These are phyloP conservation scores for Lepraria neglecta DNA, from an alignment of 495 filamentous ascomycete genomes.

Conservation along the genomic window DNA sequence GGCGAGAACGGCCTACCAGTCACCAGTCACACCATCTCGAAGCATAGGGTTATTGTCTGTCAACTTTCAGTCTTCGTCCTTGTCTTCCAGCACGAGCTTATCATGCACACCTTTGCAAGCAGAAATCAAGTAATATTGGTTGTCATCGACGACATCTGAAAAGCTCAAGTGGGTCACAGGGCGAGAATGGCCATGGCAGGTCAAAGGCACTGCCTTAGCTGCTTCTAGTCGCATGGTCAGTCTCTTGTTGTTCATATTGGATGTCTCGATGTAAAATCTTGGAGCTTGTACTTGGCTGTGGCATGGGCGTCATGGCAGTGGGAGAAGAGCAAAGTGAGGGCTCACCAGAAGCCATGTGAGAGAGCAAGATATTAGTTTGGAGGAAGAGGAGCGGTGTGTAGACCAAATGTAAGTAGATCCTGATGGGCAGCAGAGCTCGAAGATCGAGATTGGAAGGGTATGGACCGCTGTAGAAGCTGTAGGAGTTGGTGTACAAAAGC, in stretches of 20 bases:
- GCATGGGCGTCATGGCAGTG: background rate
- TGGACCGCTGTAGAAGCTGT: background rate
- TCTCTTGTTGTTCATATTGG: background rate
- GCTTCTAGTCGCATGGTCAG: constrained; percentile 17
- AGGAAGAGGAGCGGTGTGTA: constrained; percentile 9
- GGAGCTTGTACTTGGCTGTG: constrained; percentile 10
- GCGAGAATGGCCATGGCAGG: constrained; percentile 94
- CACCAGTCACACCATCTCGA: constrained; percentile 89
- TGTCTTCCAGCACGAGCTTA: background rate
- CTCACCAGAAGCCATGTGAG: constrained; percentile 20
- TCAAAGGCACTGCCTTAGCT: constrained; percentile 72
- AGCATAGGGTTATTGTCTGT: constrained; percentile 97
- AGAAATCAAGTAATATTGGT: constrained; percentile 91
- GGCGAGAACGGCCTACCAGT: constrained; percentile 55
- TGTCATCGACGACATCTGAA: constrained; percentile 77
- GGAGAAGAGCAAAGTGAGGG: constrained; percentile 10
- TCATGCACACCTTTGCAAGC: constrained; percentile 78
- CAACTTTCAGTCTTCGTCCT: background rate
- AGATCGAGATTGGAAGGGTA: background rate
- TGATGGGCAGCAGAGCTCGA: background rate
- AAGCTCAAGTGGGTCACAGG: constrained; percentile 94
- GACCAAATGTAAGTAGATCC: background rate
- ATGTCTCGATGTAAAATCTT: background rate
- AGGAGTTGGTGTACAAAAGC: background rate
- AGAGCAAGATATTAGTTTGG: background rate